These are phyloP conservation scores for Microthyrium microscopicum DNA, from an alignment of 2,329 filamentous ascomycete species.

Conservation along the genomic window DNA sequence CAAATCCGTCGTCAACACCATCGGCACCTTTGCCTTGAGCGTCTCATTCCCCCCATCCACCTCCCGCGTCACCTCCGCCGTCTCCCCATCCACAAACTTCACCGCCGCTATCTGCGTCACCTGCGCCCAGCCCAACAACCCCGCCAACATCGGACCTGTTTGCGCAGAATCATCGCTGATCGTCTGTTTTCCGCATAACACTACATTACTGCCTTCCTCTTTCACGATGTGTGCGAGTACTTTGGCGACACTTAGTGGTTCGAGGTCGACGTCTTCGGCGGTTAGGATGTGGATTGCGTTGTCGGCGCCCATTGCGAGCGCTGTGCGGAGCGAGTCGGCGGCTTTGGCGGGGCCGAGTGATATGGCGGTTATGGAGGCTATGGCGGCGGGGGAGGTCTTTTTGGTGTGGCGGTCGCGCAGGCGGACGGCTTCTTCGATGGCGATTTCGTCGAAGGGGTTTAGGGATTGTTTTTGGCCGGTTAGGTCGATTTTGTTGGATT, in stretches of 20 bases:
- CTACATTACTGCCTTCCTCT: constrained; percentile 75
- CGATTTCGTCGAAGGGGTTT: constrained; percentile 98
- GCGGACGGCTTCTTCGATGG: constrained; percentile 86
- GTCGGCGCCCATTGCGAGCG: constrained; percentile 98
- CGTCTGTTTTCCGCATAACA: constrained; percentile 91
- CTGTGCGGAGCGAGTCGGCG: constrained; percentile 77
- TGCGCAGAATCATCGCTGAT: constrained; percentile 94
- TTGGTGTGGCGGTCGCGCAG: constrained; percentile 65
- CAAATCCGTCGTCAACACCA: constrained; percentile 91
- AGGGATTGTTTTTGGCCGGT: constrained; percentile 91
- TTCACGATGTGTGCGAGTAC: constrained; percentile 64
- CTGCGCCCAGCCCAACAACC: constrained; percentile 80
- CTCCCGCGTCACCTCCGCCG: constrained; percentile 67
- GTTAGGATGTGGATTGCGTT: constrained; percentile 63
- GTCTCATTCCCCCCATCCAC: constrained; percentile 94
- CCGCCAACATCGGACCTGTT: constrained; percentile 96
- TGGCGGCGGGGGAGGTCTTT: constrained; percentile 37
- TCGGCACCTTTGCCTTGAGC: constrained; percentile 65
- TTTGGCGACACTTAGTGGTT: constrained; percentile 86
- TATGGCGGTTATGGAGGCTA: constrained; percentile 83
- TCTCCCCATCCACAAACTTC: constrained; percentile 51
- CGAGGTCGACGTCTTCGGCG: constrained; percentile 37
- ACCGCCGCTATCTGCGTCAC: constrained; percentile 86
- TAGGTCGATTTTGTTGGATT: constrained; percentile 71
- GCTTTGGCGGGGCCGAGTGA: constrained; percentile 78